These are phyloP conservation scores for Marvania coccoides DNA, from an alignment of 139 green algal species.

Conservation along the genomic window DNA sequence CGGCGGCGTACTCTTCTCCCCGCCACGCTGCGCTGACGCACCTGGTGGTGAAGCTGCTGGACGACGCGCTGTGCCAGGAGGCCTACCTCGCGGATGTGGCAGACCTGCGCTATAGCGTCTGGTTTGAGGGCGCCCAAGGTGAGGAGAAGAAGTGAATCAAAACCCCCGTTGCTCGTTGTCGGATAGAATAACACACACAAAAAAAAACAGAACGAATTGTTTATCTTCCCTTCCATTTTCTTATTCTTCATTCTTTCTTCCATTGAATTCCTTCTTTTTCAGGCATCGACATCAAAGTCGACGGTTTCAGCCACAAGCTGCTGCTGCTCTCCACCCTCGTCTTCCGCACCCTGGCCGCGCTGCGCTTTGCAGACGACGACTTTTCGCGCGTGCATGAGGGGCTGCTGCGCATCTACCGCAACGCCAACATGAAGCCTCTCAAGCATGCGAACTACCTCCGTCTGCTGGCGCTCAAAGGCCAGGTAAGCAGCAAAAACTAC, in stretches of 20 bases:
- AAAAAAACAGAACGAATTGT: no score
- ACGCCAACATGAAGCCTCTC: slow-evolving; percentile 68
- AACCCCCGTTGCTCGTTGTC: no score
- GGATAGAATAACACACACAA: no score
- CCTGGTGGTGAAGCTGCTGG: slow-evolving; percentile 68
- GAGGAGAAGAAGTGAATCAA: not conserved
- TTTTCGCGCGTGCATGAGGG: slow-evolving; percentile 65
- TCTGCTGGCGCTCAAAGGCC: slow-evolving; percentile 44
- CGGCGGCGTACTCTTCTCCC: slow-evolving; percentile 28
- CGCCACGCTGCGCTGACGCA: slow-evolving; percentile 40
- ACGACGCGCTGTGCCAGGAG: slow-evolving; percentile 81
- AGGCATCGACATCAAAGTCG: slow-evolving; percentile 68
- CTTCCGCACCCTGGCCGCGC: slow-evolving; percentile 44
- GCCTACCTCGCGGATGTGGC: slow-evolving; percentile 82
- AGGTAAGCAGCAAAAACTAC: no score
- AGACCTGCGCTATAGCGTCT: slow-evolving; percentile 54
- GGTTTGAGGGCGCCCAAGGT: slow-evolving; percentile 36
- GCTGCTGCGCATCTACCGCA: slow-evolving; percentile 66
- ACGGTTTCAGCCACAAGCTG: slow-evolving; percentile 89
- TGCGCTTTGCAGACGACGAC: slow-evolving; percentile 15
- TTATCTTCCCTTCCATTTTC: no score
- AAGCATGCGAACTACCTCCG: slow-evolving; percentile 74
- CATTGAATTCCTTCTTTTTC: not conserved
- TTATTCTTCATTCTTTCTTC: no score
- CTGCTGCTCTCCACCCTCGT: slow-evolving; percentile 49